Percentiles rank a stretch among this genome's conserved stretches.
These are phyloP conservation scores for Calocera viscosa DNA, from an alignment of 768 basidiomycete species.

Conservation along the genomic window DNA sequence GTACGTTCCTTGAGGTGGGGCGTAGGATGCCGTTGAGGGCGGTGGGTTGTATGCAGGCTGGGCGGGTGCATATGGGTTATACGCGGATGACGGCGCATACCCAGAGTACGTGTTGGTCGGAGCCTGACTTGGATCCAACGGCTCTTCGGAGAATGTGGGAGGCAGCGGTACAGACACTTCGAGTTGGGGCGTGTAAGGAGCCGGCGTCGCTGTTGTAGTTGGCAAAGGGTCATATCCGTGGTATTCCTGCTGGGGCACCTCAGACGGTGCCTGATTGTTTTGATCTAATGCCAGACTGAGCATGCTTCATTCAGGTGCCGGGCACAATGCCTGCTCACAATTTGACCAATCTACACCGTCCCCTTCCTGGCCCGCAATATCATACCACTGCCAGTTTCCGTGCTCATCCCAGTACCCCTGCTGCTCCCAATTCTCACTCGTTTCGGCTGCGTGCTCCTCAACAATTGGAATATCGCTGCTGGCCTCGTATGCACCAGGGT, in stretches of 20 bases:
- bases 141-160: conserved; percentile 2
- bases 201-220: not conserved
- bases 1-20: not conserved
- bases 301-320: not conserved
- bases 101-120: not conserved
- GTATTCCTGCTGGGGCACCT: not conserved
- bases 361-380: not conserved
- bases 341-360: not conserved
- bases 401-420: conserved; percentile 28
- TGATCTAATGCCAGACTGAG: not conserved
- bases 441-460: not conserved
- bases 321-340: not conserved
- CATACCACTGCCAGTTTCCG: conserved; percentile 22
- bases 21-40: conserved; percentile 20
- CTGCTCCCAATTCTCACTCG: conserved; percentile 12
- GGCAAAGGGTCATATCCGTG: not conserved
- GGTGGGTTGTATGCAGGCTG: conserved; percentile 26
- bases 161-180: not conserved
- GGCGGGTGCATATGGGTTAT: conserved; percentile 11
- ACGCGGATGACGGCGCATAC: not conserved
- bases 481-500: not conserved
- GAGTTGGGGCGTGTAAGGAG: conserved; percentile 8
- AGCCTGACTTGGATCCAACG: not conserved
- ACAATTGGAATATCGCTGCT: not conserved
- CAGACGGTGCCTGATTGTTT: not conserved